Evolutionary conservation across 192 early-diverging fungal genomes (phyloP).

Genomic region (Backusella australiensis): DNA sequence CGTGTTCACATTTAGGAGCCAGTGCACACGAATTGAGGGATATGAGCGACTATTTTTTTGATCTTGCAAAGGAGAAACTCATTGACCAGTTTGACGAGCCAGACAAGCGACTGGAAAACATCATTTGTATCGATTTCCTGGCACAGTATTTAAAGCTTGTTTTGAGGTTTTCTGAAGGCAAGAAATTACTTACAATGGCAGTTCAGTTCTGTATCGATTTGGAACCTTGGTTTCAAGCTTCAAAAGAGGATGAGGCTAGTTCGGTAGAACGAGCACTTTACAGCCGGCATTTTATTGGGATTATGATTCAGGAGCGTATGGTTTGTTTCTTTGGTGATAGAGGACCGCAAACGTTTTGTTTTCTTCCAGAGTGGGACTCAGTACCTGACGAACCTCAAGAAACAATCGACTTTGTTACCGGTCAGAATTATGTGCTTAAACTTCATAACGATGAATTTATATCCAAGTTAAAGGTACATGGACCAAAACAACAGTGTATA

Average conservation of each 20-base stretch:
- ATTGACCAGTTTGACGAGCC: background rate
- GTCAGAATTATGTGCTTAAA: background rate
- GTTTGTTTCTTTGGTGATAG: background rate
- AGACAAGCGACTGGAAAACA: background rate
- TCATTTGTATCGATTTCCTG: background rate
- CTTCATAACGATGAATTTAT: background rate
- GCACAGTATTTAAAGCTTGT: background rate
- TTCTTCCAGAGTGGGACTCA: background rate
- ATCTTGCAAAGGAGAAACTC: conserved; percentile 1
- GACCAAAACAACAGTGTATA: background rate
- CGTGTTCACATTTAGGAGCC: background rate
- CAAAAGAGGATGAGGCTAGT: background rate
- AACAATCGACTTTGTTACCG: background rate
- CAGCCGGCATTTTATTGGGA: background rate
- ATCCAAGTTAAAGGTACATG: background rate
- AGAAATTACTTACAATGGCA: background rate
- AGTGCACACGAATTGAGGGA: conserved; percentile 2
- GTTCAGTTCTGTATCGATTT: background rate
- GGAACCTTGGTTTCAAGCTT: background rate
- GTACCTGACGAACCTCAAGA: background rate
- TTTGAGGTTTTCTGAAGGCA: background rate
- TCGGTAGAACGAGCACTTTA: background rate
- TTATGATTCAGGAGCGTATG: background rate
- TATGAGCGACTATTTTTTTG: background rate
- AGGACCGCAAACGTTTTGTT: background rate